Conservation (phyloP, 139 green algal species). For the Micractinium conductrix region DNA sequence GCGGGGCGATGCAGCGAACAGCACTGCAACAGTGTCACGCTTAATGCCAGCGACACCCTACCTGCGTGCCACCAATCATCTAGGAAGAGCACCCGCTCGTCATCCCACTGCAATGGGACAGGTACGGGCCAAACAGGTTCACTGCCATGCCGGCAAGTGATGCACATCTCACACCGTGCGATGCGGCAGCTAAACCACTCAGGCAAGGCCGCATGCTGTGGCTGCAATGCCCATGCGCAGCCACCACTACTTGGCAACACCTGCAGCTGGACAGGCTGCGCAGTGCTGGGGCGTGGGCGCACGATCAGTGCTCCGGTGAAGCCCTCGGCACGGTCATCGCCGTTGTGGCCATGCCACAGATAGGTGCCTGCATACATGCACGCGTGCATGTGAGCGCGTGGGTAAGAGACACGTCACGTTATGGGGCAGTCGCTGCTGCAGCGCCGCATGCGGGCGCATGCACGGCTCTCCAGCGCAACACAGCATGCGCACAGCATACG, state of each 20-base stretch:
- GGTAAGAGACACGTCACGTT: neutral
- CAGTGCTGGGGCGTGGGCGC: neutral
- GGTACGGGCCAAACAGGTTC: too few relatives aligned
- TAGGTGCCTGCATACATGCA: constrained; percentile 41
- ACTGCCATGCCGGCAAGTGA: too few relatives aligned
- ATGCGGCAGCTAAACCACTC: too few relatives aligned
- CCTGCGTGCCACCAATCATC: constrained; percentile 56
- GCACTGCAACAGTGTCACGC: too few relatives aligned
- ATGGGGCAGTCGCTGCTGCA: constrained; percentile 14
- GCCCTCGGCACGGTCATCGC: constrained; percentile 56
- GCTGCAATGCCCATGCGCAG: too few relatives aligned
- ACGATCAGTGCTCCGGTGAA: constrained; percentile 68
- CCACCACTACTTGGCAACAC: too few relatives aligned
- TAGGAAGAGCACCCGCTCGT: constrained; percentile 49
- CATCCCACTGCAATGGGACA: constrained; percentile 51
- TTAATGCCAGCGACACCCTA: too few relatives aligned
- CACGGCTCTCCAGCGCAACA: neutral
- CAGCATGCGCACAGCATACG: neutral
- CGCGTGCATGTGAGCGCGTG: neutral
- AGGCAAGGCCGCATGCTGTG: too few relatives aligned
- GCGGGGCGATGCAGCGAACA: too few relatives aligned
- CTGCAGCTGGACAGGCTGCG: constrained; percentile 15
- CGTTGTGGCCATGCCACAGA: constrained; percentile 67
- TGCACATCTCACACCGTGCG: too few relatives aligned
- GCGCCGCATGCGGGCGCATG: neutral